phyloP scores from a whole-genome alignment of 1,284 basidiomycete genomes.

The Phylloporus gajari region DNA sequence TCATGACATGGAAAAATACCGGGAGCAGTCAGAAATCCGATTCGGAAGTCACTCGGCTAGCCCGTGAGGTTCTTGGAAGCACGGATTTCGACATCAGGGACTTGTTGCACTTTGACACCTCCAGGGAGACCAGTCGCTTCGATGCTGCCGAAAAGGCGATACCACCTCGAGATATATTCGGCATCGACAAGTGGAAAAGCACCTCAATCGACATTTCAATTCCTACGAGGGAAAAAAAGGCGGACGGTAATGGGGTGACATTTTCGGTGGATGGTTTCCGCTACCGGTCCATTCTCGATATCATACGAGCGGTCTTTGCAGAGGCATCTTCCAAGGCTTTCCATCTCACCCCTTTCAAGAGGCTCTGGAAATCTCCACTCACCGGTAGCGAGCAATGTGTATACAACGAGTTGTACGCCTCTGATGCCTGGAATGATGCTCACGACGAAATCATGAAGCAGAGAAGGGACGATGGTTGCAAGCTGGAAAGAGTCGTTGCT shows the following conservation, averaged over 20 bases:
- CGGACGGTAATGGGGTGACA: not conserved
- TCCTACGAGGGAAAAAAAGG: not conserved
- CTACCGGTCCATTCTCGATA: not conserved
- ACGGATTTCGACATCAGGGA: not conserved
- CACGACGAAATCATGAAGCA: too few relatives aligned
- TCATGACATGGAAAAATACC: not conserved
- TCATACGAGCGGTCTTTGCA: not conserved
- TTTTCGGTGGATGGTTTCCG: not conserved
- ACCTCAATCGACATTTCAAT: not conserved
- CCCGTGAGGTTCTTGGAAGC: constrained; percentile 10
- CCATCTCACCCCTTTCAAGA: not conserved
- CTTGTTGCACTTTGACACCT: not conserved
- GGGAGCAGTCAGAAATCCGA: not conserved
- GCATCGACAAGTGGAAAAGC: constrained; percentile 2
- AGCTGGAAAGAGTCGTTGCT: too few relatives aligned
- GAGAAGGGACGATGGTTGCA: too few relatives aligned
- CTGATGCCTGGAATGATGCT: not conserved
- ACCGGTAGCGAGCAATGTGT: not conserved
- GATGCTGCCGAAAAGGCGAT: not conserved
- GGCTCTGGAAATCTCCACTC: not conserved
- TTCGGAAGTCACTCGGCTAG: not conserved
- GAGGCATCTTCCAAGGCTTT: not conserved
- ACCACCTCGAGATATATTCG: not conserved
- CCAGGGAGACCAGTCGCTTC: not conserved
- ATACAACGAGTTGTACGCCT: not conserved